These are phyloP conservation scores for Glutinoglossum americanum DNA, from an alignment of 495 filamentous ascomycete species.

Conservation along the genomic window DNA sequence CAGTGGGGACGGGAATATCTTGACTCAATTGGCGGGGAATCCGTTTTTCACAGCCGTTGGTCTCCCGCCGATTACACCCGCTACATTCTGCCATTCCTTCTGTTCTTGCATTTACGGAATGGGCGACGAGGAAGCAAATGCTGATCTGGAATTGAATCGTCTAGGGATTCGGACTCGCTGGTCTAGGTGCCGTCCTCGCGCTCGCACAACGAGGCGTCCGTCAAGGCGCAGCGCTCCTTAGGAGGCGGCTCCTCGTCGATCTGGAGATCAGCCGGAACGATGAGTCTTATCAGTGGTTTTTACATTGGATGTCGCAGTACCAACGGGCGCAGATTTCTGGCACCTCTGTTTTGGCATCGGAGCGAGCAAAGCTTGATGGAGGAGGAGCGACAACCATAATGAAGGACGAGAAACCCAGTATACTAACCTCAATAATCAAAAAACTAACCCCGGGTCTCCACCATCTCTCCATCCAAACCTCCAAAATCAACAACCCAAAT, in stretches of 20 bases:
- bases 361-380: neutral
- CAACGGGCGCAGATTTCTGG: constrained; percentile 31
- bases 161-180: constrained; percentile 69
- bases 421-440: constrained; percentile 27
- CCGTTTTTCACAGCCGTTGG: constrained; percentile 48
- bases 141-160: neutral
- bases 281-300: constrained; percentile 80
- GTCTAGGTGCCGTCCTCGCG: constrained; percentile 54
- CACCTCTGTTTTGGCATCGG: constrained; percentile 17
- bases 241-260: constrained; percentile 75
- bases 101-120: no score
- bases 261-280: constrained; percentile 88
- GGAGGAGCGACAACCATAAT: neutral
- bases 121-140: no score
- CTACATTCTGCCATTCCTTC: no score
- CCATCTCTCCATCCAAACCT: constrained; percentile 47
- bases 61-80: neutral
- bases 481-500: constrained; percentile 33
- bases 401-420: constrained; percentile 15
- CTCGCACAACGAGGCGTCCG: constrained; percentile 53
- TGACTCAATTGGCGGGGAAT: constrained; percentile 36
- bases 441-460: constrained; percentile 40
- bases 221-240: constrained; percentile 44
- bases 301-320: constrained; percentile 80
- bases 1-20: constrained; percentile 17